Base-by-base conservation (phyloP, 2,329 filamentous ascomycete species). In the Exophiala lecanii-corni region DNA sequence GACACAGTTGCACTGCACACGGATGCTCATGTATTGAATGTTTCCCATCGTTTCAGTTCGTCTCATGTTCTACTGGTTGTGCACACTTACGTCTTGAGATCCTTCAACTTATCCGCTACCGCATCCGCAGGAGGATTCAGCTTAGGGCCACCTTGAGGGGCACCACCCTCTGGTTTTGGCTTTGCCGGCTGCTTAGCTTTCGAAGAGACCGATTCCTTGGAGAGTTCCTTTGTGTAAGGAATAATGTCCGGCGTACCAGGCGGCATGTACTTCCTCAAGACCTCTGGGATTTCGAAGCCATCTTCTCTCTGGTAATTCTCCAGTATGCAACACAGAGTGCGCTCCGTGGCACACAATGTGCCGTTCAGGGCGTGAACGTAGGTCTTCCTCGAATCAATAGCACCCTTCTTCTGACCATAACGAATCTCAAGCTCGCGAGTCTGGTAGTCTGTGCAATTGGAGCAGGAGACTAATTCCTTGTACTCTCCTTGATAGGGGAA, bases 391-490 rank as follows among this genome's bases (percentile, higher is more conserved):
- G 77, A 75, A 54, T 89, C 87, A 19, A 82, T 89, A 66, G 86
- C 82, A 6, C 54, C 54, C 62, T 83, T 86, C 76, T 96, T 97
- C 49, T 81, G 75, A 36, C 92, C 91, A 59, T 83, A 95, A 46
- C 92, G 80, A 57, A 98, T 94, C 66, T 97, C 91, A 9, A 98
- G 76, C 56, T 89, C 89, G 43, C 92, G 79, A 17, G 88, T 89
- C 73, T 98, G 92, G 73, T 97, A 97, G 64, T 97, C 91, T 33
- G 88, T 94, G 73, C 92, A 98, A 71, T 98, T 98, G 49, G 88
- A 94, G 76, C 89, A 95, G 15, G 87, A 94, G 38, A 97, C 92
- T 19, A 98, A 79, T 71, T 97, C 92, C 71, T 97, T 97, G 77
- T 97, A 98, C 68, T 97, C 92, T 58, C 85, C 85, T 66, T 97